Percentiles rank a stretch among this genome's conserved stretches.
Conservation (phyloP, 2,329 filamentous ascomycete species). For the Trichoderma afroharzianum region DNA sequence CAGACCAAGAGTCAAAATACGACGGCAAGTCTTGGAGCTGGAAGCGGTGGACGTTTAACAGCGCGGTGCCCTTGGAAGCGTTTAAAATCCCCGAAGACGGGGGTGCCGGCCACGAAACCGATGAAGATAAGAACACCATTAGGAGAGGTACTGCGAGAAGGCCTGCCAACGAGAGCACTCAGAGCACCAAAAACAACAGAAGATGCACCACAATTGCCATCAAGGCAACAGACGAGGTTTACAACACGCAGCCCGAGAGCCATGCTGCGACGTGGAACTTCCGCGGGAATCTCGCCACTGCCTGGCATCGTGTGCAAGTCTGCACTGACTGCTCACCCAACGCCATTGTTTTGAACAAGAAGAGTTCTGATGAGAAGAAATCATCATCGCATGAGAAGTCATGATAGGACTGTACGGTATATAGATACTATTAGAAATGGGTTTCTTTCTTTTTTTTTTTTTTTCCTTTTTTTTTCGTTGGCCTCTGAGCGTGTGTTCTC, state of each 20-base stretch:
- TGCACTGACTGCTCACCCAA: conserved; percentile 31
- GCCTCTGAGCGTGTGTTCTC: neutral
- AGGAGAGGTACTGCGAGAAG: neutral
- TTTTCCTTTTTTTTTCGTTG: neutral
- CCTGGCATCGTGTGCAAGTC: conserved; percentile 57
- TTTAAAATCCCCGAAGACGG: conserved; percentile 23
- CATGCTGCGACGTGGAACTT: conserved; percentile 60
- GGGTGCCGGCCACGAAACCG: neutral
- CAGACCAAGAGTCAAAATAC: conserved; percentile 40
- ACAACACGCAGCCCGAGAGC: conserved; percentile 63
- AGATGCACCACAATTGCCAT: conserved; percentile 54
- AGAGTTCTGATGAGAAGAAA: neutral
- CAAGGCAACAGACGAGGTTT: conserved; percentile 63
- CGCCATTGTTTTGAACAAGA: neutral
- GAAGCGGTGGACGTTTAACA: conserved; percentile 59
- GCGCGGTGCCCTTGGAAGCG: conserved; percentile 37
- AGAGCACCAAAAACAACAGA: conserved; percentile 17
- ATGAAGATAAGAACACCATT: conserved; percentile 16
- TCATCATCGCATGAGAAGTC: neutral
- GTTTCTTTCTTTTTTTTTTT: neutral
- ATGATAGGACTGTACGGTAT: neutral
- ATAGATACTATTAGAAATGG: neutral
- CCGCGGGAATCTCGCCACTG: conserved; percentile 62
- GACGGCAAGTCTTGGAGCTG: conserved; percentile 58
- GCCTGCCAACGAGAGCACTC: neutral